Evolutionary conservation across 768 basidiomycete species (phyloP), one percentile per base, ranked within the genome.

Genomic region (Suillus paluster): DNA sequence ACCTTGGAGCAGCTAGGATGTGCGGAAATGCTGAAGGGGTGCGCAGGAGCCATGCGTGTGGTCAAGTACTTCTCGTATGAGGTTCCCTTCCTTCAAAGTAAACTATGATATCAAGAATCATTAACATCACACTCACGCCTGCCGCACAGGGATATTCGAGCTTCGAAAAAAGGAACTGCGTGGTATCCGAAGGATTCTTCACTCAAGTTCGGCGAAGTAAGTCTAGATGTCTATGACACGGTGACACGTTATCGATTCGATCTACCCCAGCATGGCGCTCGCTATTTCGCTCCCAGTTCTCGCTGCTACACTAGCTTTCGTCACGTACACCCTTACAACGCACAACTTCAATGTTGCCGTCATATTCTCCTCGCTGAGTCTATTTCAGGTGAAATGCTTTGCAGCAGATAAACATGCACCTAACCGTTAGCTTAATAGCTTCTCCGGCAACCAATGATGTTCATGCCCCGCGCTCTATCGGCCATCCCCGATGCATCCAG

Each of bases 61-160:
- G 85, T 91, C 59, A 90, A 90, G 71, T 89, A 87, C 67, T 92
- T 92, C 71, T 86, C 84, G 30, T 90, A 90, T 65, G 90, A 92
- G 73, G 64, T 79, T 1, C 86, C 89, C 0, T 90, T 89, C 73
- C 72, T 90, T 45, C 79, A 85, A 63, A 79, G 89, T 88, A 62
- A 71, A 81, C 74, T 5, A 4, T 42, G 19, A n/a, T 56, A 34
- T 59, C 12, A 38, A 59, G 61, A n/a, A 23, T 30, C 30, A 30
- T 64, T 48, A 11, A 10, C 52, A 5, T 10, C 49, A 66, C 27
- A 48, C 49, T 41, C 36, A 34, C 45, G 19, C 11, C 36, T 23
- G 17, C 25, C 41, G 42, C 46, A 6, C 59, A 88, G 87, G 85
- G 17, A 84, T 90, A 23, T 80, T 77, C 59, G 76, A 78, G 11